Evolutionary conservation across 768 basidiomycete genomes (phyloP), one percentile per base, ranked within the genome.

Genomic region (Naganishia friedmannii): DNA sequence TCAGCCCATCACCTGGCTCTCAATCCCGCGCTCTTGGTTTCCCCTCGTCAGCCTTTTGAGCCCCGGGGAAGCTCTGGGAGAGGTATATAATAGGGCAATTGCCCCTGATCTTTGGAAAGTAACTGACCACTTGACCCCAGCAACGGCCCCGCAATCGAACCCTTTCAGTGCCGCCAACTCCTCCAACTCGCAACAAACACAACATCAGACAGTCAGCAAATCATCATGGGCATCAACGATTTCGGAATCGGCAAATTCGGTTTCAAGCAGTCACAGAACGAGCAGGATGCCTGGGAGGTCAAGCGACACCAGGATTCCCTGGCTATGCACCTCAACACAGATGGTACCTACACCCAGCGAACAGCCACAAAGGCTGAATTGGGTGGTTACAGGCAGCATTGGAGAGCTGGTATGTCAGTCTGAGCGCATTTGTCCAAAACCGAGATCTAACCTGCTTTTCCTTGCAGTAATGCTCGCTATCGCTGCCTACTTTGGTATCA

Each of bases 401-500:
- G 53, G 53, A 66, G 65, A 23, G 65, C 65, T 32, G 46, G 48
- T 53, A 32, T 2, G 42, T 42, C 42, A 34, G 39, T 42, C 2
- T 28, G 7, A n/a, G 13, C 6, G 10, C 34, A n/a, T 34, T 42
- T 32, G 6, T 34, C 1, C 34, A 23, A 17, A 58, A 21, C 13
- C 60, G 12, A 26, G 9, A 8, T 42, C 60, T 45, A 21, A 63
- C 37, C 15, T 17, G 7, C 8, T 28, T 46, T 34, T 34, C 6
- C 23, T 31, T 23, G 7, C 21, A 63, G 60, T 70, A 55, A 28
- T 70, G 60, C 68, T 74, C n/a, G 73, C 73, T 23, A 32, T 74
- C n/a, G 70, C 63, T 15, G 73, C 70, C 0, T 74, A 69, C 66
- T 69, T 71, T 65, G 73, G 70, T 63, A 71, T 71, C 66, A 31